phyloP scores from a whole-genome alignment of 148 eudicot genomes.

The Fallopia convolvulus region DNA sequence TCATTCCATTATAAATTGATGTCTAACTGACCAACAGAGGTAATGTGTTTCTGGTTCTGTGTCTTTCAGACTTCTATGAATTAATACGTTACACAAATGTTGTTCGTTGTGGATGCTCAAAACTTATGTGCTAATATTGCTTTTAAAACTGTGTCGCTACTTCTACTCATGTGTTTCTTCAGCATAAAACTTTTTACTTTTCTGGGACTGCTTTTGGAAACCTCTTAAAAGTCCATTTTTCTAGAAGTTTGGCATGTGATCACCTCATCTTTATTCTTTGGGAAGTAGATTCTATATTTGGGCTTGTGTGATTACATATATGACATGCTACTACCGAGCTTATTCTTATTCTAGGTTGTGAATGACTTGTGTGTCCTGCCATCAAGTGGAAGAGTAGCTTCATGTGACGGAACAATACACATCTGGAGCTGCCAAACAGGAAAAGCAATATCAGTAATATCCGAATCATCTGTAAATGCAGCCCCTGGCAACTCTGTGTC shows the following conservation, averaged over 20 bases:
- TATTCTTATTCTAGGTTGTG: conserved; percentile 56
- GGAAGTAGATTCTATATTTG: not conserved
- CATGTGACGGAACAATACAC: conserved; percentile 97
- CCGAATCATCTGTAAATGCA: conserved; percentile 52
- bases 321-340: not conserved
- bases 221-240: not conserved
- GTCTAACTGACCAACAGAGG: not conserved
- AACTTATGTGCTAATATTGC: not conserved
- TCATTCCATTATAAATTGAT: not conserved
- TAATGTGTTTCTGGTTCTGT: not conserved
- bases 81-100: not conserved
- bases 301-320: not conserved
- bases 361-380: conserved; percentile 73
- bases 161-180: not conserved
- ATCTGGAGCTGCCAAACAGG: conserved; percentile 91
- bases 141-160: not conserved
- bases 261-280: not conserved
- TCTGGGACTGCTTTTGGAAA: not conserved
- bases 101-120: not conserved
- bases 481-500: conserved; percentile 27
- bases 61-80: not conserved
- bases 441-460: conserved; percentile 59
- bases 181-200: not conserved
- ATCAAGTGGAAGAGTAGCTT: conserved; percentile 70
- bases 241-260: not conserved